These are phyloP conservation scores for Tolypocladium cylindrosporum DNA, from an alignment of 2,329 filamentous ascomycete genomes.

Conservation along the genomic window DNA sequence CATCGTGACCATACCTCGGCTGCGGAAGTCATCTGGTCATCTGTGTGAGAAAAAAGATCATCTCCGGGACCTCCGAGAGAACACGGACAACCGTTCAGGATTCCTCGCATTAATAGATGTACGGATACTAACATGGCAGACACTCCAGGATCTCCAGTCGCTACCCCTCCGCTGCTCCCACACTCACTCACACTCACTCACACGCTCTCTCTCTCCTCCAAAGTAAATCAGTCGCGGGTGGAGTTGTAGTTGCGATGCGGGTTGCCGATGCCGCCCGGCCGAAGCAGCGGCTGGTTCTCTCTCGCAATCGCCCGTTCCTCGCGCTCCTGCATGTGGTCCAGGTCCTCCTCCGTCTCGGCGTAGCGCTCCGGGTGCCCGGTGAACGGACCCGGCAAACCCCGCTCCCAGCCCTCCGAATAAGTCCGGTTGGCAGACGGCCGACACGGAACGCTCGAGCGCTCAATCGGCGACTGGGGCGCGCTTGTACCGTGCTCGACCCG, in stretches of 20 bases:
- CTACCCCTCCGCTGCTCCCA: neutral
- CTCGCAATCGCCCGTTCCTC: conserved; percentile 39
- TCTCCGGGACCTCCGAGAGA: no score
- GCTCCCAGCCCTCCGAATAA: conserved; percentile 40
- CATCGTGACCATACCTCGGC: neutral
- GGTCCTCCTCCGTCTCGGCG: conserved; percentile 39
- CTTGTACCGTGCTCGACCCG: conserved; percentile 12
- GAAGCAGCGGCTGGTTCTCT: conserved; percentile 40
- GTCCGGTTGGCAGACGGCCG: conserved; percentile 30
- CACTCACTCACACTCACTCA: neutral
- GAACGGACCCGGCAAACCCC: conserved; percentile 39
- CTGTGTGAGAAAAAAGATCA: no score
- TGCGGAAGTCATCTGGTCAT: neutral
- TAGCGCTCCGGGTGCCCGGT: conserved; percentile 43
- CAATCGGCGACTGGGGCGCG: conserved; percentile 17
- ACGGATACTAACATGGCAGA: neutral
- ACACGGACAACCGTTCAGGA: neutral
- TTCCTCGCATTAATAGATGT: neutral
- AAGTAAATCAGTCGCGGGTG: conserved; percentile 11
- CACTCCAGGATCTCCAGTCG: neutral
- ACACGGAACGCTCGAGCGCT: conserved; percentile 15
- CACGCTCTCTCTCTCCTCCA: neutral
- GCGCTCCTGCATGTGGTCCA: conserved; percentile 38
- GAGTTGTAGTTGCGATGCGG: conserved; percentile 29
- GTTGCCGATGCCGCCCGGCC: conserved; percentile 39